Evolutionary conservation across 2,329 filamentous ascomycete species (phyloP).

Genomic region (Calonectria crousiana): DNA sequence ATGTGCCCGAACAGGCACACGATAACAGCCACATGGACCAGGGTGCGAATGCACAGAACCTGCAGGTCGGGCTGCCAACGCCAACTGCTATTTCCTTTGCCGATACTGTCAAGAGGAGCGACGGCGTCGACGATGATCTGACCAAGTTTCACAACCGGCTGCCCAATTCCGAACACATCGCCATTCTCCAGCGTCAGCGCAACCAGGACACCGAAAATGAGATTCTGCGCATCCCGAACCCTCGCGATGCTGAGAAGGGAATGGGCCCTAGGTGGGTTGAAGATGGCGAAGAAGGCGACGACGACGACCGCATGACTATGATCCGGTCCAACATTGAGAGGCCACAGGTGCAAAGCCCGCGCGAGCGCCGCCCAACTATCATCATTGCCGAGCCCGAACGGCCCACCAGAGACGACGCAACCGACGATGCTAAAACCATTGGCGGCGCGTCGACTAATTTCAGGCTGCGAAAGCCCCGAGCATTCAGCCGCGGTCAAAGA

Average conservation of each 20-base stretch:
- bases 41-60: constrained; percentile 26
- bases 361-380: constrained; percentile 66
- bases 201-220: constrained; percentile 73
- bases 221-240: constrained; percentile 89
- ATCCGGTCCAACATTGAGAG: constrained; percentile 44
- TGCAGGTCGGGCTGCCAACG: constrained; percentile 21
- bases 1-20: constrained; percentile 33
- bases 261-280: constrained; percentile 72
- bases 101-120: constrained; percentile 72
- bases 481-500: constrained; percentile 53
- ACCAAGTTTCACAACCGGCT: constrained; percentile 63
- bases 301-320: constrained; percentile 48
- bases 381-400: constrained; percentile 74
- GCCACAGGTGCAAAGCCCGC: constrained; percentile 38
- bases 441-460: constrained; percentile 55
- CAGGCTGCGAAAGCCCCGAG: constrained; percentile 58
- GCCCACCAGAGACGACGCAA: constrained; percentile 51
- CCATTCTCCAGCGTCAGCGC: constrained; percentile 87
- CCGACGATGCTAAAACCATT: constrained; percentile 57
- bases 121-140: constrained; percentile 63
- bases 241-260: constrained; percentile 88
- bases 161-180: constrained; percentile 83
- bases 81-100: constrained; percentile 73
- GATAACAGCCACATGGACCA: constrained; percentile 19
- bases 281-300: constrained; percentile 52